Percentiles rank a stretch among this genome's conserved stretches.
These are phyloP conservation scores for Ophiocordyceps unilateralis DNA, from an alignment of 2,329 filamentous ascomycete genomes.

Conservation along the genomic window DNA sequence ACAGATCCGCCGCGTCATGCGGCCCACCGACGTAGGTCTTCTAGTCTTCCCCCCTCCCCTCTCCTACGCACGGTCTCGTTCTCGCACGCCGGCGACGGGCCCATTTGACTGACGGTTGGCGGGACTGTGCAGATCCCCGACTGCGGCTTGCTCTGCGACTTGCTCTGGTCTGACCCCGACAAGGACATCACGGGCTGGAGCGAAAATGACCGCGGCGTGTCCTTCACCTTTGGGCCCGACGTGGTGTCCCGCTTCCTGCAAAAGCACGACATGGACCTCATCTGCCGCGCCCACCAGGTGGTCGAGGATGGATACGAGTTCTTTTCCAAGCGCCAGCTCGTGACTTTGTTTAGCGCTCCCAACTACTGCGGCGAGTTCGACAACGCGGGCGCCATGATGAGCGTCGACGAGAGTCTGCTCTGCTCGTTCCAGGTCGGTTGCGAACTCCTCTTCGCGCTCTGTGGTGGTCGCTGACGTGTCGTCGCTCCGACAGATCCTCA, in stretches of 20 bases:
- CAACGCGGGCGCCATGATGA: conserved; percentile 99
- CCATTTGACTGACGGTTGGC: conserved; percentile 4
- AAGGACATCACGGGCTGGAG: conserved; percentile 99
- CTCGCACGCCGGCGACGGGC: conserved; percentile 7
- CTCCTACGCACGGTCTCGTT: not conserved
- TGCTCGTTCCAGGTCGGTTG: conserved; percentile 86
- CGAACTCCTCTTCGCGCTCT: not conserved
- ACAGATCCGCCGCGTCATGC: conserved; percentile 97
- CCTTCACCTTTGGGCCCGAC: conserved; percentile 94
- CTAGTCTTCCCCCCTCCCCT: not conserved
- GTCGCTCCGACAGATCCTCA: conserved; percentile 70
- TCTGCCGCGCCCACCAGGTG: conserved; percentile 96
- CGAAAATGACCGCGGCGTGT: conserved; percentile 96
- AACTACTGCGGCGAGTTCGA: conserved; percentile 99
- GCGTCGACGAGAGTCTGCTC: conserved; percentile 91
- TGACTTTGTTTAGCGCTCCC: conserved; percentile 92
- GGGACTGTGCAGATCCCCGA: conserved; percentile 81
- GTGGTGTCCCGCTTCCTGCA: conserved; percentile 94
- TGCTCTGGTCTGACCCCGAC: conserved; percentile 96
- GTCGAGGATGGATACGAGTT: conserved; percentile 99
- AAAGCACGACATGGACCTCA: conserved; percentile 99
- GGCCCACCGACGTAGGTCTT: conserved; percentile 86
- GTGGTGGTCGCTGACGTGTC: not conserved
- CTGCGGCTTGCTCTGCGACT: conserved; percentile 90
- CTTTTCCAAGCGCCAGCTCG: conserved; percentile 95